Evolutionary conservation across 2,329 filamentous ascomycete species (phyloP), one percentile per base, ranked within the genome.

Genomic region (Fusarium subglutinans): DNA sequence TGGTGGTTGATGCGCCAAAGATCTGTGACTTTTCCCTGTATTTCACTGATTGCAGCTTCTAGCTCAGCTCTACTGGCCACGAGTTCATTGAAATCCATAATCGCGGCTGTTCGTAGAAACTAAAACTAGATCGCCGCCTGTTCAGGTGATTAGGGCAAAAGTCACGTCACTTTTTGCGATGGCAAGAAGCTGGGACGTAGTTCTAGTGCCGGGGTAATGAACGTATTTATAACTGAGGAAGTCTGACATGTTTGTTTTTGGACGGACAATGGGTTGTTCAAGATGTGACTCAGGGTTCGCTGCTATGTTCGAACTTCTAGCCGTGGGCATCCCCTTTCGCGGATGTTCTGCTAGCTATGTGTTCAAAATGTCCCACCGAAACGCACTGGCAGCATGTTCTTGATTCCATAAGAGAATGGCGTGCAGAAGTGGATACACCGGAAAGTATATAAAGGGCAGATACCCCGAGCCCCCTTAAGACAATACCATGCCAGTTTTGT

Each of bases 361-460:
- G 33, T 3, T 33, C 1, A 33, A 33, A 33, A 15, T 8, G 15
- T 33, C 33, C 33, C 33, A 33, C 33, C 33, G 3, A 33, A 33
- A 33, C 33, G 33, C 4, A 24, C 22, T 24, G 2, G 17, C 6
- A 20, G 8, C 3, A 14, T 24, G 13, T 15, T 14, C n/a, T 35
- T 35, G 6, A 11, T 6, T 15, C 2, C 8, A 8, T 8, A 1
- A 0, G 2, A 0, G 0, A 20, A 20, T 4, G 1, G 5, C 3
- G 9, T 35, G 17, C 12, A 20, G 30, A 2, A 12, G 12, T 51
- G 10, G 15, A 15, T 22, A 28, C 12, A 2, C 11, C 2, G 4
- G 9, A 53, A 53, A 11, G 17, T 24, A 24, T 35, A 35, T 35
- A 53, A 35, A 35, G 17, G n/a, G 9, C 6, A 24, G 17, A 35